These are phyloP conservation scores for Flammula alnicola DNA, from an alignment of 1,284 basidiomycete genomes.

Conservation along the genomic window DNA sequence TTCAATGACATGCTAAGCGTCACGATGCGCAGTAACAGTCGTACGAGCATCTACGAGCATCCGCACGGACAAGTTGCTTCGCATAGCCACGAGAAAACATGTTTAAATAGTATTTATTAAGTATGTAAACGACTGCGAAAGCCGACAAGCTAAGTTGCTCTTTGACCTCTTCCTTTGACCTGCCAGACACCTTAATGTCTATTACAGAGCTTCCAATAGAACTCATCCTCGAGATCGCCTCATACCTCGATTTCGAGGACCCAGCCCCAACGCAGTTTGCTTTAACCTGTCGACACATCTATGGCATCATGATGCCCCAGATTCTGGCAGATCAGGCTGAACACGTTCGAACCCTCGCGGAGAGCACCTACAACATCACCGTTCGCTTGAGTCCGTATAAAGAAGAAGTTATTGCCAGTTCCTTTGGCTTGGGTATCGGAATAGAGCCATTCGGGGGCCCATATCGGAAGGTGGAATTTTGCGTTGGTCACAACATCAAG, in stretches of 20 bases:
- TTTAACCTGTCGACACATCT: slow-evolving; percentile 16
- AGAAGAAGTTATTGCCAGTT: no score
- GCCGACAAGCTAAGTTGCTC: no score
- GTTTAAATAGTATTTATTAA: no score
- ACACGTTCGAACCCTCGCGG: slow-evolving; percentile 5
- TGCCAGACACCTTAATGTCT: background rate
- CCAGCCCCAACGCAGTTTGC: slow-evolving; percentile 7
- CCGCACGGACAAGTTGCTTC: no score
- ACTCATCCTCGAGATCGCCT: slow-evolving; percentile 15
- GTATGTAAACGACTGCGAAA: no score
- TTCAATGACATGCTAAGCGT: no score
- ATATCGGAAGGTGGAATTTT: background rate
- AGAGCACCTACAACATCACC: no score
- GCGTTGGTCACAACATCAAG: background rate
- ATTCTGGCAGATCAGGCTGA: slow-evolving; percentile 10
- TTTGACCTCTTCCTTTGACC: background rate
- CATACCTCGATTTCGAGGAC: slow-evolving; percentile 4
- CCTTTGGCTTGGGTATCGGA: no score
- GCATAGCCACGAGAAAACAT: no score
- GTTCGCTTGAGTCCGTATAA: background rate
- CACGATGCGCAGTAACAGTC: no score
- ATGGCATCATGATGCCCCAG: slow-evolving; percentile 2
- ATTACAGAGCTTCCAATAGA: slow-evolving; percentile 15
- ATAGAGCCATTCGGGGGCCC: background rate
- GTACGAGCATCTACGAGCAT: no score